Evolutionary conservation across 805 yeast species (phyloP), one percentile per base, ranked within the genome.

Genomic region (Lipomyces starkeyi): DNA sequence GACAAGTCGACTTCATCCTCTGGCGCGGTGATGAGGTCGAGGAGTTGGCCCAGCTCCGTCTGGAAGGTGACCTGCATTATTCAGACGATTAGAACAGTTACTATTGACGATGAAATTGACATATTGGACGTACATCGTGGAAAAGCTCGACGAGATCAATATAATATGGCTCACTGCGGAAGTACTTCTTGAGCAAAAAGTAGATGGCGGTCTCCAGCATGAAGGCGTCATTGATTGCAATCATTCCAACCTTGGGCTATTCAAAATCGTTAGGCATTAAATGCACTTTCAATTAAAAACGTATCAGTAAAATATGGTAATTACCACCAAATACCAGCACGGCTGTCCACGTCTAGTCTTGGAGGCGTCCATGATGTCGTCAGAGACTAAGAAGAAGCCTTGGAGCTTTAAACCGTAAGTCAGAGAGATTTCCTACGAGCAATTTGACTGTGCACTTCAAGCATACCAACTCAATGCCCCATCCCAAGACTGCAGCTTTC

Each of bases 261-360:
- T 25, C 9, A 3, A 29, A 47, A 3, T 9, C 47, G 22, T 27
- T 43, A 43, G 49, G 22, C 22, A 43, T n/a, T n/a, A 43, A 17
- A 43, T 11, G 8, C 9, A 7, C 17, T 14, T 55, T 14, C 9
- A 29, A 55, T 8, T 55, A 20, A 17, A 11, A 13, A 22, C 2
- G 22, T 5, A 17, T 29, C 32, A n/a, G 8, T 5, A 22, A 13
- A 6, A 53, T 20, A 22, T 1, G 22, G 22, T 25, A 55, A 69
- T 11, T 61, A 71, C 73, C 47, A 66, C 71, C 25, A 84, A 87
- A 83, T 93, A 95, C 99, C 99, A 95, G 81, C 99, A 95, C 73
- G 97, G 95, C 81, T 94, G 98, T 68, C 98, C 99, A 80, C 99
- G 89, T 85, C 99, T 91, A 55, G 99, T 95, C 79, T 91, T 90